Conservation (phyloP, 768 basidiomycete genomes). For the Pleurotus ostreatus region DNA sequence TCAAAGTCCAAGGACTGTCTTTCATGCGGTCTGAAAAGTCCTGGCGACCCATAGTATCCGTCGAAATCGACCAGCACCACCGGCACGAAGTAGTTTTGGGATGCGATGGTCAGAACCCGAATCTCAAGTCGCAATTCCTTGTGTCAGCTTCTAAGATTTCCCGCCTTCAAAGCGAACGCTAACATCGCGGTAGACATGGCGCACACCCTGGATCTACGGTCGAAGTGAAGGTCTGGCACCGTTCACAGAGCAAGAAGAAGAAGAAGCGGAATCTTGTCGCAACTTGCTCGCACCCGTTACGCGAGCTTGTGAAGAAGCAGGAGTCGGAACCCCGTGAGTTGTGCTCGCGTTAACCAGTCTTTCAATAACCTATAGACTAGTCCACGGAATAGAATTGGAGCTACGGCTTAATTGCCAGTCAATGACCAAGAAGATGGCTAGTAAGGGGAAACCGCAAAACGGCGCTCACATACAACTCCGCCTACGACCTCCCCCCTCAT, state of each 20-base stretch:
- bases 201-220: conserved; percentile 35
- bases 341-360: background rate
- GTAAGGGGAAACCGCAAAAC: conserved; percentile 38
- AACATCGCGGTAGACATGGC: conserved; percentile 30
- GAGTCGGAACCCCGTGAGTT: conserved; percentile 41
- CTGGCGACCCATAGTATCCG: conserved; percentile 63
- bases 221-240: conserved; percentile 55
- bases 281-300: conserved; percentile 42
- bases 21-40: conserved; percentile 55
- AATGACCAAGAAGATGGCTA: conserved; percentile 25
- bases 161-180: background rate
- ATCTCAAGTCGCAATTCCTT: conserved; percentile 47
- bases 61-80: conserved; percentile 52
- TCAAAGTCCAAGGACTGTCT: conserved; percentile 39
- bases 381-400: conserved; percentile 29
- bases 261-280: conserved; percentile 57
- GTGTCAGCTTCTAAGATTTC: conserved; percentile 41
- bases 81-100: conserved; percentile 56
- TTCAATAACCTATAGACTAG: too few species aligned
- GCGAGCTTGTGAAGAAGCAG: conserved; percentile 49
- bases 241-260: conserved; percentile 61
- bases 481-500: conserved; percentile 14
- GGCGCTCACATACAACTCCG: conserved; percentile 22
- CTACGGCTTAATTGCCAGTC: conserved; percentile 42
- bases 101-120: conserved; percentile 67